phyloP scores from a whole-genome alignment of 2,329 filamentous ascomycete species.

The Fusarium robinianum region DNA sequence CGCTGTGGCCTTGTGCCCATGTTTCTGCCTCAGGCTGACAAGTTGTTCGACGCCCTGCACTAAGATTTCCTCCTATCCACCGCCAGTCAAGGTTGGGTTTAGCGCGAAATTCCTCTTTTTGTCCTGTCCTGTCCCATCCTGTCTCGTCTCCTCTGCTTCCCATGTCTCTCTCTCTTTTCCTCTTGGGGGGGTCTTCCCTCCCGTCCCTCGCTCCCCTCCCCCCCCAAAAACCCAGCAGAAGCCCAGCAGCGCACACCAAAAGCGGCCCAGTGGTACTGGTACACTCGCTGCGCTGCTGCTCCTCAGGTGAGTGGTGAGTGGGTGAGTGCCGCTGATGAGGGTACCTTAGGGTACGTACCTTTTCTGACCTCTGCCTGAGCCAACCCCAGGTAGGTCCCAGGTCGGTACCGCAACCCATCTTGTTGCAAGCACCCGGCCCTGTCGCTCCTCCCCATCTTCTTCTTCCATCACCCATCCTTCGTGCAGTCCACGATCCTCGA shows the following conservation, averaged over 20 bases:
- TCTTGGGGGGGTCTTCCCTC: slow-evolving; percentile 30
- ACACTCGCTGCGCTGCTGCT: slow-evolving; percentile 18
- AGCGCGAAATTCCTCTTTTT: slow-evolving; percentile 39
- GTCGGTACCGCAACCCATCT: slow-evolving; percentile 39
- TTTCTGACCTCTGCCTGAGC: slow-evolving; percentile 28
- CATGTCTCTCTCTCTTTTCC: slow-evolving; percentile 32
- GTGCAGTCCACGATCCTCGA: slow-evolving; percentile 41
- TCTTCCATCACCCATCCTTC: slow-evolving; percentile 41
- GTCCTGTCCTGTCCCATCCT: slow-evolving; percentile 33
- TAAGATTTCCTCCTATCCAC: slow-evolving; percentile 43
- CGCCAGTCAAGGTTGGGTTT: slow-evolving; percentile 44
- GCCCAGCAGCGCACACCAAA: slow-evolving; percentile 21
- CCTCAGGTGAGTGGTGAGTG: background rate
- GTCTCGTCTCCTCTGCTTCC: slow-evolving; percentile 17
- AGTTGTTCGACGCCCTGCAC: slow-evolving; percentile 33
- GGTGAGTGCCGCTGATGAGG: slow-evolving; percentile 30
- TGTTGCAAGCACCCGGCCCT: slow-evolving; percentile 38
- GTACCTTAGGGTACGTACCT: slow-evolving; percentile 39
- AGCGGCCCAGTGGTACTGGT: slow-evolving; percentile 29
- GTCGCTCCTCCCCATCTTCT: slow-evolving; percentile 47
- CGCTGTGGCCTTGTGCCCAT: slow-evolving; percentile 19
- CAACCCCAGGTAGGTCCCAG: slow-evolving; percentile 36
- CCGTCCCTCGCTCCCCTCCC: slow-evolving; percentile 19
- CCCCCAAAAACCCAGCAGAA: slow-evolving; percentile 20
- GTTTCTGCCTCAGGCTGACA: slow-evolving; percentile 35